These are phyloP conservation scores for Phytophthora cactorum DNA, from an alignment of 352 stramenopile species.

Conservation along the genomic window DNA sequence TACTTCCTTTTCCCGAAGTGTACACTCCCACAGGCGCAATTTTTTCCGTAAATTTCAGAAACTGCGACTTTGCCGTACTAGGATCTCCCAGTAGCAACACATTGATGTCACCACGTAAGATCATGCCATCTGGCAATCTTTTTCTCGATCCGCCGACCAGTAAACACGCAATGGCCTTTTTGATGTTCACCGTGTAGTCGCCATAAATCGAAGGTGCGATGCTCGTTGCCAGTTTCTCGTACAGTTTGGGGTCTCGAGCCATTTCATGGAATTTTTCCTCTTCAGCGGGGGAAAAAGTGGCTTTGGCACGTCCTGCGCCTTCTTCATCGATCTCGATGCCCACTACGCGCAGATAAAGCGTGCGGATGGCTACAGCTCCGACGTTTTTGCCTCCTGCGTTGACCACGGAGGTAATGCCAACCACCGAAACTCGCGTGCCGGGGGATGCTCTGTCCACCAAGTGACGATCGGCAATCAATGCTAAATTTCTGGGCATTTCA, in stretches of 20 bases:
- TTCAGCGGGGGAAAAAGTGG: slow-evolving; percentile 96
- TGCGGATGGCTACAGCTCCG: slow-evolving; percentile 89
- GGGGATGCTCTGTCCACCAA: slow-evolving; percentile 96
- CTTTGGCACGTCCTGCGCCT: slow-evolving; percentile 87
- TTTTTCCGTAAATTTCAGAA: slow-evolving; percentile 98
- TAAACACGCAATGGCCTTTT: slow-evolving; percentile 96
- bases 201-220: slow-evolving; percentile 96
- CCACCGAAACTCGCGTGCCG: slow-evolving; percentile 95
- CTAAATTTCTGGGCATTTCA: slow-evolving; percentile 97
- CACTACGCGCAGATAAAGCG: slow-evolving; percentile 96
- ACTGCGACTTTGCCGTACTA: slow-evolving; percentile 98
- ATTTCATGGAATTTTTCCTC: slow-evolving; percentile 98
- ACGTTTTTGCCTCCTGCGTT: slow-evolving; percentile 79
- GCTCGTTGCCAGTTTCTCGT: slow-evolving; percentile 91
- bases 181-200: slow-evolving; percentile 98
- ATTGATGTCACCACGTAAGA: slow-evolving; percentile 98
- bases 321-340: slow-evolving; percentile 96
- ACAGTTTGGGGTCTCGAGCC: slow-evolving; percentile 90
- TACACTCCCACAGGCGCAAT: slow-evolving; percentile 98
- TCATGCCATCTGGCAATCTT: slow-evolving; percentile 95
- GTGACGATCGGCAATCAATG: slow-evolving; percentile 95
- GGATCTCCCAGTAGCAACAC: slow-evolving; percentile 98
- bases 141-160: slow-evolving; percentile 96
- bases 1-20: slow-evolving; percentile 98
- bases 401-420: slow-evolving; percentile 97